Percentiles rank a stretch among this genome's conserved stretches.
Conservation (phyloP, 352 stramenopile genomes). For the Detonula confervacea region DNA sequence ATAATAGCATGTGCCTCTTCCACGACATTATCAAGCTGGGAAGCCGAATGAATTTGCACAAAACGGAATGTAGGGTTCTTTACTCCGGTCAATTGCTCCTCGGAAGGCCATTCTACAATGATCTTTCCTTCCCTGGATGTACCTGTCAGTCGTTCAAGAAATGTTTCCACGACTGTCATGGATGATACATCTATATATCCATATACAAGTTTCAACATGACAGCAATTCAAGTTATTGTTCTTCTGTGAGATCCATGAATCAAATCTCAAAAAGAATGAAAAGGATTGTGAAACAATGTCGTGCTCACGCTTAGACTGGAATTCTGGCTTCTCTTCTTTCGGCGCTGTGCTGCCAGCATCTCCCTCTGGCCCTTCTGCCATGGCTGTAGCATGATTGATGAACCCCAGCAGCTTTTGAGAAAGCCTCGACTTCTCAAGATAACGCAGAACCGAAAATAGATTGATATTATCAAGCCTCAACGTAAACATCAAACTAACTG, state of each 20-base stretch:
- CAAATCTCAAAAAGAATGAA: no score
- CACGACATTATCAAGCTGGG: constrained; percentile 95
- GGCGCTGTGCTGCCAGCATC: background rate
- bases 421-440: constrained; percentile 79
- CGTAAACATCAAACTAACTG: constrained; percentile 83
- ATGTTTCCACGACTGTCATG: constrained; percentile 86
- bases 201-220: no score
- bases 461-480: constrained; percentile 88
- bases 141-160: constrained; percentile 71
- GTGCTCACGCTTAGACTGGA: constrained; percentile 71
- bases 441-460: constrained; percentile 87
- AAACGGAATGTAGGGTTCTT: constrained; percentile 88
- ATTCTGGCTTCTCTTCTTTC: constrained; percentile 17
- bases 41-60: constrained; percentile 93
- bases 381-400: constrained; percentile 35
- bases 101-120: constrained; percentile 61
- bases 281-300: no score
- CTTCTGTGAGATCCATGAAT: no score
- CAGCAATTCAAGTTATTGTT: no score
- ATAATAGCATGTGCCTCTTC: constrained; percentile 93
- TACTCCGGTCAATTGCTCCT: constrained; percentile 12
- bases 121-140: constrained; percentile 66
- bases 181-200: no score
- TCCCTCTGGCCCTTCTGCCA: background rate
- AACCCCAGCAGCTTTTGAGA: constrained; percentile 83